Evolutionary conservation across 495 filamentous ascomycete species (phyloP), one percentile per base, ranked within the genome.

Genomic region (Glarea lozoyensis): DNA sequence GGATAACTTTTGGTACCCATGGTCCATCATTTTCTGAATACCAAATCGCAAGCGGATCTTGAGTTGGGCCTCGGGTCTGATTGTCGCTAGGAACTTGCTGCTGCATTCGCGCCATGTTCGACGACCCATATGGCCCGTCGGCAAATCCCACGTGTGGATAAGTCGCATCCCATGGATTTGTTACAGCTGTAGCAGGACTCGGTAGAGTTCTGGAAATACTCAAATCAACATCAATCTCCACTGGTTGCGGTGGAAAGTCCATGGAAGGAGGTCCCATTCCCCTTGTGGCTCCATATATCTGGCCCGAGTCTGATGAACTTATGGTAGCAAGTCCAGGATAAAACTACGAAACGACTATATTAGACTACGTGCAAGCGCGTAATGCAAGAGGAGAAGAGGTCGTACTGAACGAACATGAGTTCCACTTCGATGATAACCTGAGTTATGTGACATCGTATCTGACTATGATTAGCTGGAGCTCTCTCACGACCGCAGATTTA

Each of bases 21-120:
- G 64, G 64, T 2, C 56, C 64, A 50, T 67, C 59, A 47, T 61
- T 65, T 20, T 40, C 49, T 9, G 48, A 40, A 45, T 61, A 64
- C 60, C 60, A 67, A 25, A 49, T 44, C 22, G 33, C n/a, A 15
- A 65, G 2, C 11, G 61, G 60, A 44, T 60, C 42, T 32, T 43
- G 43, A 7, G 37, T 11, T 17, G 40, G 40, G 10, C 27, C 29
- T 31, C 43, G 47, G 24, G 20, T 34, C 24, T 34, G 45, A 11
- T 27, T 35, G 5, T 50, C 42, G 18, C 46, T 17, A 35, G 43
- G 40, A 33, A 46, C 22, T 25, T 48, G 47, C 32, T 44, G 50
- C 30, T 41, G 39, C 4, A 36, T 16, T 36, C 33, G 50, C 4
- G 48, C 33, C 33, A 22, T 34, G 42, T 13, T 13, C 44, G 29